These are phyloP conservation scores for Botryotinia convoluta DNA, from an alignment of 2,329 filamentous ascomycete species.

Conservation along the genomic window DNA sequence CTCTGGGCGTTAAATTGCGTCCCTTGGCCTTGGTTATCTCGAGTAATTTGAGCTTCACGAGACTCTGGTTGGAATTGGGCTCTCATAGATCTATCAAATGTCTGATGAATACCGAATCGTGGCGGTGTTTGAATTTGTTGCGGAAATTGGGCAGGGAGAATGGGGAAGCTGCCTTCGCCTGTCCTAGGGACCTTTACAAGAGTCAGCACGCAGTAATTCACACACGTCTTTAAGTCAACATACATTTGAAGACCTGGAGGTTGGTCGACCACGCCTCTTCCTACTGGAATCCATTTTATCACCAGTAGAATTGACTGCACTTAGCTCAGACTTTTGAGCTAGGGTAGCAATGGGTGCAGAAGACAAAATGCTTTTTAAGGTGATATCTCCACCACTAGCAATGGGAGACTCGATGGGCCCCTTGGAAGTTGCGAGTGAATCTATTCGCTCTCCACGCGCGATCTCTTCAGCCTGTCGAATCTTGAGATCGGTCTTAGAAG, in stretches of 20 bases:
- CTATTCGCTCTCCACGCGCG: conserved; percentile 32
- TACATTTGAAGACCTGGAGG: conserved; percentile 29
- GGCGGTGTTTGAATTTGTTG: background rate
- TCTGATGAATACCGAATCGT: background rate
- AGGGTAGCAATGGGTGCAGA: background rate
- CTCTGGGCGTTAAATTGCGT: background rate
- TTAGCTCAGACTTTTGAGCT: conserved; percentile 2
- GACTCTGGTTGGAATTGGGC: background rate
- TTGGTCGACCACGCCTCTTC: conserved; percentile 27
- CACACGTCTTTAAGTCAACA: conserved; percentile 8
- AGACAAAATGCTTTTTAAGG: background rate
- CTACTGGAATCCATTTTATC: conserved; percentile 25
- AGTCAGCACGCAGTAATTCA: conserved; percentile 13
- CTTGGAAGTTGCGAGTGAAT: conserved; percentile 24
- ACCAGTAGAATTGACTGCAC: background rate
- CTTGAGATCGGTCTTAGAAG: conserved; percentile 36
- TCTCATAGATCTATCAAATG: conserved; percentile 2
- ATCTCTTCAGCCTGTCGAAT: conserved; percentile 32
- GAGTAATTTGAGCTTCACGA: background rate
- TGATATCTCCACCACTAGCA: conserved; percentile 21
- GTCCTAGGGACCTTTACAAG: conserved; percentile 19
- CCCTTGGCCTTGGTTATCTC: background rate
- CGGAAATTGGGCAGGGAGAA: conserved; percentile 2
- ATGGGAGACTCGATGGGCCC: conserved; percentile 2
- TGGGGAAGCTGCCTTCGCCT: conserved; percentile 29